These are phyloP conservation scores for Pseudozyma tsukubaensis DNA, from an alignment of 1,284 basidiomycete species.

Conservation along the genomic window DNA sequence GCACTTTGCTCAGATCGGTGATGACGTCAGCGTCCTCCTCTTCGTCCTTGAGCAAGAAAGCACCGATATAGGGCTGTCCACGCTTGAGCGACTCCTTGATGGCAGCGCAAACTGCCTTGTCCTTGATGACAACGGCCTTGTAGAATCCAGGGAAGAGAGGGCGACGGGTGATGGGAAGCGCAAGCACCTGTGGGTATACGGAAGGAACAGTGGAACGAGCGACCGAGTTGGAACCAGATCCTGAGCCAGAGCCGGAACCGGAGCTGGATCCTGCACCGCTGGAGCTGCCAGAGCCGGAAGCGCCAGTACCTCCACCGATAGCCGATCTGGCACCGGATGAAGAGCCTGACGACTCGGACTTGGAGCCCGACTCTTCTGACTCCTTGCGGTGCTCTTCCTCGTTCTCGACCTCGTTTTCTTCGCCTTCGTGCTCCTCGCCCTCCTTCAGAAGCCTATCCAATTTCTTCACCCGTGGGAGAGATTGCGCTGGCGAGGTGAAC, in stretches of 20 bases:
- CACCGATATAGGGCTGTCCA: slow-evolving; percentile 96
- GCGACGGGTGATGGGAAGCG: slow-evolving; percentile 92
- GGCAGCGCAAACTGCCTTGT: slow-evolving; percentile 87
- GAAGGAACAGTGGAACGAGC: slow-evolving; percentile 62
- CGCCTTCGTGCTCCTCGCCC: slow-evolving; percentile 27
- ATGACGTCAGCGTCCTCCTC: slow-evolving; percentile 93
- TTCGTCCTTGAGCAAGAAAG: slow-evolving; percentile 95
- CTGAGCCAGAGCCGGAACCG: slow-evolving; percentile 28
- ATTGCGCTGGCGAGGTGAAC: slow-evolving; percentile 33
- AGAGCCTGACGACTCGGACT: slow-evolving; percentile 31
- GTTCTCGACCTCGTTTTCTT: slow-evolving; percentile 43
- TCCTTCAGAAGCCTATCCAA: slow-evolving; percentile 14
- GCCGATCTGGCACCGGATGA: slow-evolving; percentile 24
- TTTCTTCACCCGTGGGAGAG: slow-evolving; percentile 49
- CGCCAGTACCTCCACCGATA: slow-evolving; percentile 8
- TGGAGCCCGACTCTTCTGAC: slow-evolving; percentile 11
- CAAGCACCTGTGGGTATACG: slow-evolving; percentile 91
- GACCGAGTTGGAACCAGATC: slow-evolving; percentile 49
- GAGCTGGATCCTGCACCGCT: slow-evolving; percentile 18
- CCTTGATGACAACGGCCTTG: slow-evolving; percentile 70
- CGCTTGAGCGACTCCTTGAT: slow-evolving; percentile 97
- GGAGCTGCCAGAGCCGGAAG: slow-evolving; percentile 15
- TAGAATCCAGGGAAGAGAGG: slow-evolving; percentile 98
- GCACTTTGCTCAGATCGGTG: slow-evolving; percentile 86
- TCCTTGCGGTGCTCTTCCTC: slow-evolving; percentile 28